Percentiles rank a stretch among this genome's conserved stretches.
These are phyloP conservation scores for Cutaneotrichosporon sp. DNA, from an alignment of 1,284 basidiomycete species.

Conservation along the genomic window DNA sequence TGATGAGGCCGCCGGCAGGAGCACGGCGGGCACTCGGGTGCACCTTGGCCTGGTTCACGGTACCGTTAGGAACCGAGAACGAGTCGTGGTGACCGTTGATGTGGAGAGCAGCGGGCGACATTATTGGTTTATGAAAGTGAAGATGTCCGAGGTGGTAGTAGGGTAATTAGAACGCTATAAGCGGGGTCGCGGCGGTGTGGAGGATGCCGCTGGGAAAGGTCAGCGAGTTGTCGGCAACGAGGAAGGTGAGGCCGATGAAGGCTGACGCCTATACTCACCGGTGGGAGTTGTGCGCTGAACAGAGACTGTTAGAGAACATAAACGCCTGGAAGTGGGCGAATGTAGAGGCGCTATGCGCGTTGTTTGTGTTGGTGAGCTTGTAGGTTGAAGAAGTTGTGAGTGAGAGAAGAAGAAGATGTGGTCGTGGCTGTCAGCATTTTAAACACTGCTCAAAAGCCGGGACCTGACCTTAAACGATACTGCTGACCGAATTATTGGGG, in stretches of 20 bases:
- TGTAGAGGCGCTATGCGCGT: slow-evolving; percentile 12
- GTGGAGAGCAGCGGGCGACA: slow-evolving; percentile 52
- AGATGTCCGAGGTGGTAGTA: slow-evolving; percentile 17
- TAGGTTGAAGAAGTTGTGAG: not conserved
- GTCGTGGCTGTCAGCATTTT: not conserved
- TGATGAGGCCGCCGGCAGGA: slow-evolving; percentile 60
- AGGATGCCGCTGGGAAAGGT: slow-evolving; percentile 48
- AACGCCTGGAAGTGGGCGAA: slow-evolving; percentile 22
- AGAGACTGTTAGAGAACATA: slow-evolving; percentile 52
- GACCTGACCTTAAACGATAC: not conserved
- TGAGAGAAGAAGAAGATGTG: slow-evolving; percentile 1
- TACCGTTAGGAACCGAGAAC: slow-evolving; percentile 61
- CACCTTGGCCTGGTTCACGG: slow-evolving; percentile 63
- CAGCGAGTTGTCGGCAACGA: slow-evolving; percentile 46
- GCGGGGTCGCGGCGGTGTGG: slow-evolving; percentile 52
- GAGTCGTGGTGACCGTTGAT: slow-evolving; percentile 45
- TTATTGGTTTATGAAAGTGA: slow-evolving; percentile 28
- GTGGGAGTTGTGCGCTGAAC: slow-evolving; percentile 49
- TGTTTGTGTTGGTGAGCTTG: slow-evolving; percentile 4
- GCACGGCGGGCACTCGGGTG: slow-evolving; percentile 83
- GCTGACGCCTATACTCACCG: slow-evolving; percentile 33
- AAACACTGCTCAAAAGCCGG: not conserved
- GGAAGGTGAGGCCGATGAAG: slow-evolving; percentile 1
- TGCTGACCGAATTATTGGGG: not conserved
- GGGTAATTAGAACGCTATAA: slow-evolving; percentile 41